phyloP scores from a whole-genome alignment of 2,329 filamentous ascomycete genomes.

The Claviceps africana region DNA sequence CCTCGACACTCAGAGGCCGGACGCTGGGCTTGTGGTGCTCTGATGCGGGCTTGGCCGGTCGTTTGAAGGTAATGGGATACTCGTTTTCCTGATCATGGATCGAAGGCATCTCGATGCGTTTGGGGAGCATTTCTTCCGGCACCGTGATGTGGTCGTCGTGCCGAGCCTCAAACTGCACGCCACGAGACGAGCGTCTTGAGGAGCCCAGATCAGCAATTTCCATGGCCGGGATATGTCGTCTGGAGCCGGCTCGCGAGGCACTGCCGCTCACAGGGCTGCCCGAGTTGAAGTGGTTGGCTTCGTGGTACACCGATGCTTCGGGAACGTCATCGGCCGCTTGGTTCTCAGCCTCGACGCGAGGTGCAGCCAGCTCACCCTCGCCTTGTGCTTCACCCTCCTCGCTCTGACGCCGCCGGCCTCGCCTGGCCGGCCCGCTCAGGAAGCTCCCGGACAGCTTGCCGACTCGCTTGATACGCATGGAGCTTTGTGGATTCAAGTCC shows the following conservation, averaged over 20 bases:
- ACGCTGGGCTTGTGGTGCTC: slow-evolving; percentile 42
- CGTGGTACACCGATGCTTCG: slow-evolving; percentile 30
- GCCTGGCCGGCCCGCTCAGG: slow-evolving; percentile 63
- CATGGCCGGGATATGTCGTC: slow-evolving; percentile 25
- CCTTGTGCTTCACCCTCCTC: slow-evolving; percentile 41
- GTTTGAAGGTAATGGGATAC: slow-evolving; percentile 53
- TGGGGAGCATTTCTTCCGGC: slow-evolving; percentile 7
- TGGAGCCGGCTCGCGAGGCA: slow-evolving; percentile 27
- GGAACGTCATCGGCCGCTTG: slow-evolving; percentile 24
- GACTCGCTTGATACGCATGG: slow-evolving; percentile 63
- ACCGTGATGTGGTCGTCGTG: slow-evolving; percentile 10
- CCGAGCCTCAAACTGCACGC: slow-evolving; percentile 10
- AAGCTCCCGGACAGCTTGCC: slow-evolving; percentile 65
- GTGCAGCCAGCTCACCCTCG: slow-evolving; percentile 26
- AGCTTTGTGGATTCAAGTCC: slow-evolving; percentile 57
- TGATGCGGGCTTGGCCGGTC: slow-evolving; percentile 36
- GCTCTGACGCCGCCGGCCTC: slow-evolving; percentile 54
- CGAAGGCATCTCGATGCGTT: slow-evolving; percentile 43
- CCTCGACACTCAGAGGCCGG: slow-evolving; percentile 30
- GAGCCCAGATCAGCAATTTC: slow-evolving; percentile 20
- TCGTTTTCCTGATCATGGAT: slow-evolving; percentile 77
- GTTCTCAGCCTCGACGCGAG: slow-evolving; percentile 28
- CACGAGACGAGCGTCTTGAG: slow-evolving; percentile 18
- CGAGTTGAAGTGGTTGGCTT: slow-evolving; percentile 34
- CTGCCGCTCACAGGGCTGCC: slow-evolving; percentile 44